Base-by-base conservation (phyloP, 2,329 filamentous ascomycete genomes). In the Trichoderma oligosporum region DNA sequence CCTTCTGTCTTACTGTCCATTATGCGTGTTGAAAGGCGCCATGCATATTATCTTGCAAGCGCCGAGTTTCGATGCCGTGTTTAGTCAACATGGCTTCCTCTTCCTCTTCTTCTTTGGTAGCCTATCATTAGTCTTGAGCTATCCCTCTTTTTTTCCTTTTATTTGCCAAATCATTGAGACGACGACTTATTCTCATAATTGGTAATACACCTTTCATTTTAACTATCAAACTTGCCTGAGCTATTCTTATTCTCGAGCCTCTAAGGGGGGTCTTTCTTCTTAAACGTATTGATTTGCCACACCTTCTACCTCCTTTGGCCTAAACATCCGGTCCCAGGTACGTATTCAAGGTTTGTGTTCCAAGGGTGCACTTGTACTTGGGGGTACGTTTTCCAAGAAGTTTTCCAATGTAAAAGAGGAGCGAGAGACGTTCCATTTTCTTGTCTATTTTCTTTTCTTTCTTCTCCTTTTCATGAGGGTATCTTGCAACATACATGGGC, bases 1-100 rank as follows among this genome's bases (percentile, higher is more conserved):
- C 41, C 9, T 46, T 9, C 4, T 46, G 51, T 46, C 22, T 29
- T 14, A 55, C 31, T 24, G 36, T 38, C 11, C 22, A 18, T 53
- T 33, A 18, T 56, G 53, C 27, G 44, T 48, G 33, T 41, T 36
- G 42, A 38, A 38, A 55, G 51, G 51, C 51, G 41, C 31, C 51
- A 12, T 55, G 51, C 41, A 46, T 55, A 22, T 16, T 22, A 22
- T 16, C 38, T 39, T 45, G 12, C 16, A 16, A 14, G 31, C 46
- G 31, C 31, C 18, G 6, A 31, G 31, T 5, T 27, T 20, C 25
- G 16, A 20, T 38, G 41, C 31, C 42, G 22, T 55, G 24, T 18
- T 16, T 8, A 53, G 25, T 41, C 38, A 24, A 7, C 27, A 49
- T 24, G 27, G 20, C 25, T 53, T 44, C 14, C 9, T 35, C 24